Evolutionary conservation across 371 early-diverging fungal species (phyloP), one percentile per base, ranked within the genome.

Genomic region (Mortierella sp.): DNA sequence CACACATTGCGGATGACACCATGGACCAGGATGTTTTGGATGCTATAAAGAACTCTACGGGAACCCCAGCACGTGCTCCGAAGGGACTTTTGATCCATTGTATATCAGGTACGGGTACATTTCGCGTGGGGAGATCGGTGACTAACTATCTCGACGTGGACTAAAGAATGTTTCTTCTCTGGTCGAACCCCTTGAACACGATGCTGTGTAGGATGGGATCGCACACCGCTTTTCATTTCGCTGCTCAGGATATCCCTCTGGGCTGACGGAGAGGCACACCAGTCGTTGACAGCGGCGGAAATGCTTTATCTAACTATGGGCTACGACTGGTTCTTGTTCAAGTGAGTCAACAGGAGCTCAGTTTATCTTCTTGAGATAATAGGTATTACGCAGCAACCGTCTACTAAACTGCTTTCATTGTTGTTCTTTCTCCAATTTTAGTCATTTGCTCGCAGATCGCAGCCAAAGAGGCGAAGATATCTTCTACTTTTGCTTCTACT

Each of bases 271-370:
- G 76, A 76, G 24, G 66, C 63, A 6, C 76, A 76, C 45, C 63
- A 69, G 49, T 76, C 76, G 5, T 51, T 76, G 34, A 65, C 70
- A 2, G 76, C 76, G 23, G 76, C 76, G 18, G 76, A 76, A 52
- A 69, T 76, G 38, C 55, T 76, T 2, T 76, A 76, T 48, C 45
- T 76, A 19, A 76, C 76, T 9, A 76, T 76, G 69, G 76, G 76
- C 14, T 76, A 76, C 52, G 76, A 76, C 39, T 76, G 76, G 76
- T 76, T 76, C 41, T 30, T 76, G 6, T 76, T 76, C 63, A 76
- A 76, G 76, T 76, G 63, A 43, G 54, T 38, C 39, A 13, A n/a
- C n/a, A 23, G 2, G 42, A 41, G 26, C 4, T 49, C 6, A 19
- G 38, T 16, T 21, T 10, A 4, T 34, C 10, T 34, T n/a, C n/a